Evolutionary conservation across 2,329 filamentous ascomycete species (phyloP).

Genomic region (Fusarium begoniae): DNA sequence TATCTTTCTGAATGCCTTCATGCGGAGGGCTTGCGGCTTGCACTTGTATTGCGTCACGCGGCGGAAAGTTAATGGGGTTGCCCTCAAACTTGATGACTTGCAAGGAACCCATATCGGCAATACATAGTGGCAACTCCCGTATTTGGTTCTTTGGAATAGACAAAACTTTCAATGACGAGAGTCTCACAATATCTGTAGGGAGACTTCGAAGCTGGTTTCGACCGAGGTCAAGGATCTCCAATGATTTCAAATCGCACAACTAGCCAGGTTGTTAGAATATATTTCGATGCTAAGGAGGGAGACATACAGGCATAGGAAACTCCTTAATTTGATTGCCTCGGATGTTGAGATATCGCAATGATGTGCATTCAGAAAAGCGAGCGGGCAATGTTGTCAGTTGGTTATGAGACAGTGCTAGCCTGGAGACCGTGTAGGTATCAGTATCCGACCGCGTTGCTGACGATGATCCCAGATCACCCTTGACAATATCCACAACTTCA

Average conservation of each 20-base stretch:
- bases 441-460: slow-evolving; percentile 12
- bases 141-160: slow-evolving; percentile 89
- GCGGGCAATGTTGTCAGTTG: slow-evolving; percentile 74
- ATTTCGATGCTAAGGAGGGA: slow-evolving; percentile 12
- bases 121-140: slow-evolving; percentile 80
- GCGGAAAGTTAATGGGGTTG: slow-evolving; percentile 85
- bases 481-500: slow-evolving; percentile 79
- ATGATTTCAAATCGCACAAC: slow-evolving; percentile 85
- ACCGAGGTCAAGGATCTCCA: slow-evolving; percentile 93
- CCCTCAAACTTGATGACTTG: slow-evolving; percentile 90
- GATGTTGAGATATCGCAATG: slow-evolving; percentile 82
- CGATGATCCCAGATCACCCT: slow-evolving; percentile 64
- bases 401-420: slow-evolving; percentile 84
- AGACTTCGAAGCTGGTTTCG: slow-evolving; percentile 84
- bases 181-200: slow-evolving; percentile 79
- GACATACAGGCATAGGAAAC: slow-evolving; percentile 64
- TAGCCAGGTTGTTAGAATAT: slow-evolving; percentile 51
- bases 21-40: slow-evolving; percentile 65
- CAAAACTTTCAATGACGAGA: slow-evolving; percentile 88
- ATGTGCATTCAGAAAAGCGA: slow-evolving; percentile 79
- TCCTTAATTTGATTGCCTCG: slow-evolving; percentile 77
- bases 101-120: slow-evolving; percentile 90
- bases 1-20: slow-evolving; percentile 63
- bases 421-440: slow-evolving; percentile 48
- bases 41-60: slow-evolving; percentile 72